phyloP scores from a whole-genome alignment of 257 asterid species.

The Solanum piurae region DNA sequence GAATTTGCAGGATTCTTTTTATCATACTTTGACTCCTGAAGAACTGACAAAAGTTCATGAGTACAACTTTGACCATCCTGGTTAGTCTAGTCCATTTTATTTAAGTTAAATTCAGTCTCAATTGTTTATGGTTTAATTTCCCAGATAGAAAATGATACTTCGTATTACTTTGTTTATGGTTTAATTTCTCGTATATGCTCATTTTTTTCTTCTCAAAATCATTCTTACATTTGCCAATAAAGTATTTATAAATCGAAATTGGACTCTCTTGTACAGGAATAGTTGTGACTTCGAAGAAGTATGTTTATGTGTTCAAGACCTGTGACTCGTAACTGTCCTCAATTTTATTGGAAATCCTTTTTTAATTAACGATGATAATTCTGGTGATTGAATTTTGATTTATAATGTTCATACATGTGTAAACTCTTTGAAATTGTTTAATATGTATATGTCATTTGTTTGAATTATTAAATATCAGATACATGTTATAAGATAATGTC shows the following conservation, averaged over 20 bases:
- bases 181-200: not conserved
- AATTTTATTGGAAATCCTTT: not conserved
- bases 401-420: not conserved
- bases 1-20: slow-evolving; percentile 81
- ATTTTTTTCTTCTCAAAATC: not conserved
- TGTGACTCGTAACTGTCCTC: not conserved
- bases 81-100: slow-evolving; percentile 29
- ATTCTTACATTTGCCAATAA: not conserved
- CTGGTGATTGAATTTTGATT: not conserved
- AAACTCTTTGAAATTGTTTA: not conserved
- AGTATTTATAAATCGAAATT: not conserved
- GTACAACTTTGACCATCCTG: slow-evolving; percentile 99
- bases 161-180: not conserved
- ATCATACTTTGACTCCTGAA: slow-evolving; percentile 69
- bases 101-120: not conserved
- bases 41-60: slow-evolving; percentile 84
- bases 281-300: not conserved
- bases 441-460: not conserved
- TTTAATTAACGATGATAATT: not conserved
- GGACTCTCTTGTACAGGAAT: not conserved
- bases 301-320: not conserved
- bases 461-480: not conserved
- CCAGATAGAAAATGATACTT: not conserved
- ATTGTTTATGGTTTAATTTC: not conserved
- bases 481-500: not conserved